Conservation (phyloP, 805 yeast species). For the Wickerhamomyces chambardii region DNA sequence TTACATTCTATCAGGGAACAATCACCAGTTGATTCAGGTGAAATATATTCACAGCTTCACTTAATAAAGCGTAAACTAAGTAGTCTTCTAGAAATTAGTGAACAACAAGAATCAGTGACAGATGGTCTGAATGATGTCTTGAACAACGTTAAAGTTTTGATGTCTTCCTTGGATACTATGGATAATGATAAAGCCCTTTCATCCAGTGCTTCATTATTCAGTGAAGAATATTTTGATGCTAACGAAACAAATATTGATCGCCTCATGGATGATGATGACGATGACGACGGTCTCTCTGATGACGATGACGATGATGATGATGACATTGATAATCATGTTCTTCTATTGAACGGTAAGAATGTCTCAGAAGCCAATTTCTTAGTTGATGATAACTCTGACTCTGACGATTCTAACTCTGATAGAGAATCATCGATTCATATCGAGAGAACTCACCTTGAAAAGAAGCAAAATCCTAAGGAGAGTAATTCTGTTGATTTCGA, state of each 20-base stretch:
- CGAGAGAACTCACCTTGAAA: conserved; percentile 1
- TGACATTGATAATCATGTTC: background rate
- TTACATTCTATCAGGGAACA: background rate
- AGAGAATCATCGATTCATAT: background rate
- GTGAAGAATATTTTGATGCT: conserved; percentile 62
- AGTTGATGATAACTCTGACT: background rate
- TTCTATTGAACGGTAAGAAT: background rate
- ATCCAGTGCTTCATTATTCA: conserved; percentile 25
- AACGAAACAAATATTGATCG: conserved; percentile 31
- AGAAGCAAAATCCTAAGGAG: too few species aligned
- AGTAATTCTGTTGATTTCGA: conserved; percentile 1
- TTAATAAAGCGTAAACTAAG: too few species aligned
- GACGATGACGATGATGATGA: conserved; percentile 5
- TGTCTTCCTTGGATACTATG: background rate
- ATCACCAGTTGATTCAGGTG: background rate
- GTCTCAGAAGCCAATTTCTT: background rate
- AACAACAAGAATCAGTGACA: background rate
- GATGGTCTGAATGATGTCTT: background rate
- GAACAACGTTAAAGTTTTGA: background rate
- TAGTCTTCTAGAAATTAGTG: background rate
- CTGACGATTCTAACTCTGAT: background rate
- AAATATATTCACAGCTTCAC: background rate
- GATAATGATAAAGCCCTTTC: conserved; percentile 5
- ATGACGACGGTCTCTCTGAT: too few species aligned
- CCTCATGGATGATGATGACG: conserved; percentile 19